Percentiles rank a stretch among this genome's conserved stretches.
These are phyloP conservation scores for Entomortierella beljakovae DNA, from an alignment of 192 early-diverging fungal species.

Conservation along the genomic window DNA sequence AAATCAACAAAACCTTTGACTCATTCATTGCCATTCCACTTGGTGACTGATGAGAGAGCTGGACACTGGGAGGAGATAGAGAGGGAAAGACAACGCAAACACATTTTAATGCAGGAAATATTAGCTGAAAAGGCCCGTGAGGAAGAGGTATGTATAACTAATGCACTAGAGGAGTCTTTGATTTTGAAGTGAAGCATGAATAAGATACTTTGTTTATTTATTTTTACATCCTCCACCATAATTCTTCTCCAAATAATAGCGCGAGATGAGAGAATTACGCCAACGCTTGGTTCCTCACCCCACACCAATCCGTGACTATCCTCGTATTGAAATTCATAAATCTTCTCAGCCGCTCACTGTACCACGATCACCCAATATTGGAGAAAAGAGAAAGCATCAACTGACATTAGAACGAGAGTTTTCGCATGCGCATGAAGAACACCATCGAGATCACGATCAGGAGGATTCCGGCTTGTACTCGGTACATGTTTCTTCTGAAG, in stretches of 20 bases:
- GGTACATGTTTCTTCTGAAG: neutral
- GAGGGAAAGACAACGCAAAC: constrained; percentile 40
- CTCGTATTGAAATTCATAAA: constrained; percentile 43
- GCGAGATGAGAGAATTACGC: constrained; percentile 23
- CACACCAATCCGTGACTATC: constrained; percentile 37
- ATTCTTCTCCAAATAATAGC: constrained; percentile 5
- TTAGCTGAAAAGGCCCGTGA: constrained; percentile 34
- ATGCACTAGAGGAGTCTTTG: too few relatives aligned
- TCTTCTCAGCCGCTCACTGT: constrained; percentile 27
- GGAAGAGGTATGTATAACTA: constrained; percentile 20
- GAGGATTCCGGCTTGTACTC: neutral
- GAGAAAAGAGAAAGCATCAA: constrained; percentile 43
- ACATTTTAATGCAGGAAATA: constrained; percentile 26
- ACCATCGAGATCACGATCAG: neutral
- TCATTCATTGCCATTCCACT: constrained; percentile 54
- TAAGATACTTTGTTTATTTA: too few relatives aligned
- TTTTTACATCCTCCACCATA: neutral
- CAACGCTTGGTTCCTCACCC: constrained; percentile 22
- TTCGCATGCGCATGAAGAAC: neutral
- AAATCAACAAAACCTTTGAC: constrained; percentile 69
- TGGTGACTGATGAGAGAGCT: constrained; percentile 63
- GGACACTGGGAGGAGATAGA: constrained; percentile 71
- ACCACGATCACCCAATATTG: constrained; percentile 36
- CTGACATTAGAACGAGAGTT: constrained; percentile 21
- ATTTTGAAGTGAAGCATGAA: too few relatives aligned